Percentiles rank a stretch among this genome's conserved stretches.
Conservation (phyloP, 2,329 filamentous ascomycete species). For the Lachnellula hyalina region DNA sequence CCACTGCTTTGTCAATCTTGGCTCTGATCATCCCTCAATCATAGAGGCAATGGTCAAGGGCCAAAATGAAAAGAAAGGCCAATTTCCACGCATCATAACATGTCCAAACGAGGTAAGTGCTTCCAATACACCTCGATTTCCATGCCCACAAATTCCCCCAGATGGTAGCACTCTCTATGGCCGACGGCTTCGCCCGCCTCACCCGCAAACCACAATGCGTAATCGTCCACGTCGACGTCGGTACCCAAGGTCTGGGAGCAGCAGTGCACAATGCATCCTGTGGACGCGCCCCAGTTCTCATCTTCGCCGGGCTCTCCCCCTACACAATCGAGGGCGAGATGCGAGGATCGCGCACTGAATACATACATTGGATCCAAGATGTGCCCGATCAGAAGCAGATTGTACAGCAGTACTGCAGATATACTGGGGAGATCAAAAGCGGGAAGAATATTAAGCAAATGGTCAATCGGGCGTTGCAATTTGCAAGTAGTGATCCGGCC, state of each 20-base stretch:
- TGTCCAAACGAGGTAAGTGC: constrained; percentile 60
- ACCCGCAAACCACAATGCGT: constrained; percentile 65
- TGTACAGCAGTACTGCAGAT: constrained; percentile 67
- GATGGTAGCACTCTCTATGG: constrained; percentile 74
- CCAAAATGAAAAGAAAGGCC: constrained; percentile 56
- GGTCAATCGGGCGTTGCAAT: constrained; percentile 66
- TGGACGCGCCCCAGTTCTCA: constrained; percentile 62
- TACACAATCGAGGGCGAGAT: constrained; percentile 69
- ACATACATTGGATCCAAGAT: constrained; percentile 77
- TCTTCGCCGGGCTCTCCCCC: constrained; percentile 70
- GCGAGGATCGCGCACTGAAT: constrained; percentile 65
- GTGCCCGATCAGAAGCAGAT: constrained; percentile 71
- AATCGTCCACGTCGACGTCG: constrained; percentile 64
- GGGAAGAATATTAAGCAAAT: constrained; percentile 72
- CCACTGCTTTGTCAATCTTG: constrained; percentile 55
- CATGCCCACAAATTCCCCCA: constrained; percentile 27
- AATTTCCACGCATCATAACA: constrained; percentile 64
- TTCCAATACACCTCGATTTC: neutral
- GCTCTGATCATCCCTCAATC: constrained; percentile 60
- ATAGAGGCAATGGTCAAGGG: constrained; percentile 70
- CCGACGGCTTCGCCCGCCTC: constrained; percentile 65
- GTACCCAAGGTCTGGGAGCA: constrained; percentile 62
- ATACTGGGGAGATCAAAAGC: constrained; percentile 64
- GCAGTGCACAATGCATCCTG: constrained; percentile 69
- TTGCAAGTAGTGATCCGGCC: constrained; percentile 62